Evolutionary conservation across 1,284 basidiomycete species (phyloP), one percentile per base, ranked within the genome.

Genomic region (Cronartium ribicola): DNA sequence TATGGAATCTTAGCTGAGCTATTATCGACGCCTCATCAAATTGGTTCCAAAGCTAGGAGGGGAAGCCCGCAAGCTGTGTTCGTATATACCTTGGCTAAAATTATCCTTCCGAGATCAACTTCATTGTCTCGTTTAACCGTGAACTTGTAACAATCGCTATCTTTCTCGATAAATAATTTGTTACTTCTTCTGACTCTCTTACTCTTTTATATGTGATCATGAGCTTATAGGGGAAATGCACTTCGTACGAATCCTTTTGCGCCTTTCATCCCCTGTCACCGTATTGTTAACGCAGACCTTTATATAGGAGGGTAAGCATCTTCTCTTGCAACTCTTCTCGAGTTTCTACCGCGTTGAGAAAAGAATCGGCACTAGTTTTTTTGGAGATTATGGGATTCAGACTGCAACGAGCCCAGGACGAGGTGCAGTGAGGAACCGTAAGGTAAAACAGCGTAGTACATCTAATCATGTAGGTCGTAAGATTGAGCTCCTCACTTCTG

Each of bases 221-320:
- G 46, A 51, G 13, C 20, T 51, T 13, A 51, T 51, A 51, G 60
- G 2, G 88, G 88, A 37, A 83, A 82, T 41, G 88, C 87, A 0
- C 79, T 89, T 48, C 82, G 85, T 48, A 83, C 82, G 51, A 89
- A 89, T 77, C 87, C 88, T 0, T 89, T 88, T 78, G 84, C 85
- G 5, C 88, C 88, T 0, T 84, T 83, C 68, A 83, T 88, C 8
- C 88, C 88, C 0, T 89, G 88, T 70, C 88, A 89, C 77, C 85
- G 88, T 41, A 84, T 89, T 66, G 84, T 89, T 37, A 85, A 87
- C 0, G 86, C 87, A 1, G 85, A 84, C 76, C 77, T 84, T 8
- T 87, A 84, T 71, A 82, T 88, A 20, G 87, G 87, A 2, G 78
- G 79, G 60, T 62, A 62, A 40, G 39, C 39, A 13, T 7, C 7